Conservation (phyloP, 2,329 filamentous ascomycete species). For the Cordyceps sp. region DNA sequence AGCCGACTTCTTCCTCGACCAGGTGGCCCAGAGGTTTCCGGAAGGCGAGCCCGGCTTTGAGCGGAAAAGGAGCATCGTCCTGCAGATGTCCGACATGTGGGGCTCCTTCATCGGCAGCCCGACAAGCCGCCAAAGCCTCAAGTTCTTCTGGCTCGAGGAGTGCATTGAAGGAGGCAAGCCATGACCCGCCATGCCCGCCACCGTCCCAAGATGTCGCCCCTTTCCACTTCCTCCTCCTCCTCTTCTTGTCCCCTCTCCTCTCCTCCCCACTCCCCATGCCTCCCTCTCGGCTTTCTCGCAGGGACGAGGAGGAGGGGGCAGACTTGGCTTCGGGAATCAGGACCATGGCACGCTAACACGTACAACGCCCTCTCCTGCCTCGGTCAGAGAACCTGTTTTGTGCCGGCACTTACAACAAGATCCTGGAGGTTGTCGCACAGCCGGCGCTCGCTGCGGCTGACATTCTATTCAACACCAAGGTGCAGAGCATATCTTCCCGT, state of each 20-base stretch:
- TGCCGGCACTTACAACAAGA: constrained; percentile 39
- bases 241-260: no score
- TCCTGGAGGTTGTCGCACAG: constrained; percentile 39
- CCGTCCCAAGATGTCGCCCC: no score
- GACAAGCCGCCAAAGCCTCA: constrained; percentile 48
- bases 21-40: constrained; percentile 27
- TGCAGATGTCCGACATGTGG: constrained; percentile 47
- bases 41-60: constrained; percentile 22
- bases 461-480: constrained; percentile 33
- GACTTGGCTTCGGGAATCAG: no score
- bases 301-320: no score
- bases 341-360: no score
- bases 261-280: no score
- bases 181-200: no score
- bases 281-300: no score
- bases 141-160: constrained; percentile 66
- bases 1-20: constrained; percentile 33
- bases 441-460: constrained; percentile 37
- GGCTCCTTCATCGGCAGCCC: constrained; percentile 54
- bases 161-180: constrained; percentile 53
- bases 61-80: constrained; percentile 23
- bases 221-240: no score
- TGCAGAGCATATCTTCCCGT: constrained; percentile 22
- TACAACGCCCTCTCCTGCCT: background rate
- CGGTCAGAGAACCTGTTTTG: constrained; percentile 40